Evolutionary conservation across 1,139 yeast species (phyloP), one percentile per base, ranked within the genome.

Genomic region (Hemisphaericaspora xylofermentans): DNA sequence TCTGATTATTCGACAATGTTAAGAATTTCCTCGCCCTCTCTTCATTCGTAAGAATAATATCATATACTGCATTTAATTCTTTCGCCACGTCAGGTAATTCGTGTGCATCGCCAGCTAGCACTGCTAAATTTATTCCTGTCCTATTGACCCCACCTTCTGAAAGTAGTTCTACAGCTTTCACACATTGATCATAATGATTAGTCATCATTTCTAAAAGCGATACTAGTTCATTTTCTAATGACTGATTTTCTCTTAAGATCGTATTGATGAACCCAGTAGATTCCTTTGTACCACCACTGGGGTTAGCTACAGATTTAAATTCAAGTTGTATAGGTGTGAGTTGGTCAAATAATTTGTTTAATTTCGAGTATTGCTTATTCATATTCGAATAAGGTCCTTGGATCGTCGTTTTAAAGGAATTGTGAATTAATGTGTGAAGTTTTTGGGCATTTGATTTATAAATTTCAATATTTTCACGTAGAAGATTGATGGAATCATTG

Each of bases 141-240:
- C 35, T 36, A 21, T 24, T 24, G 4, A 8, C 6, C 6, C 26
- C 27, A 4, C 43, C 43, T 3, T 37, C 35, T 3, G 40, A 30
- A 1, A 50, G 44, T 10, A 52, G 55, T 51, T 41, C 58, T 39
- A 45, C 58, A 40, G 50, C 82, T 36, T 75, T 68, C 3, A 64
- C 50, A 50, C 95, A 86, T 54, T 86, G 89, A 57, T 88, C 96
- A 50, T 81, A 88, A 61, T 89, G 96, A 41, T 80, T 78, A 6
- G 96, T 84, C 29, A 89, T 64, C 56, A 89, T 81, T 44, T 81
- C 83, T 28, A 89, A 64, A 15, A 85, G 66, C 7, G 76, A 71
- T 0, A 88, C 94, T 60, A 88, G 71, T 42, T 86, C 94, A 44
- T 74, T 73, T 41, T 88, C 95, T 42, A 84, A 64, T 0, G 72